phyloP scores from a whole-genome alignment of 345 rosid species.

The Bruguiera gymnorhiza region DNA sequence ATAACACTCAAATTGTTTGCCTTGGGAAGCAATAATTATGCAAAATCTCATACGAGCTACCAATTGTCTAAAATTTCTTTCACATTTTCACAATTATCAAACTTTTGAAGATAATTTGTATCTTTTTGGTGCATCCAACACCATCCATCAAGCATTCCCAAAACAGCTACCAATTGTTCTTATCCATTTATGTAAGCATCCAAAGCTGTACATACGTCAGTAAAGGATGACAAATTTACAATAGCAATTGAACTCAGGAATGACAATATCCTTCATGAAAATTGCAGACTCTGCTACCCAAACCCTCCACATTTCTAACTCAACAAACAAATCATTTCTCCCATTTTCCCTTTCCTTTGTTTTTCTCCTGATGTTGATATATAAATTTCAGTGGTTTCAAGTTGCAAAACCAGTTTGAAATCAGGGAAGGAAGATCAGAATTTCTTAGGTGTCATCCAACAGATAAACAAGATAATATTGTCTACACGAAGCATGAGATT shows the following conservation, averaged over 20 bases:
- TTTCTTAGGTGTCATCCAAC: background rate
- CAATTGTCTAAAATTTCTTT: too few species aligned
- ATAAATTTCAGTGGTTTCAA: background rate
- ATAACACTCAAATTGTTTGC: background rate
- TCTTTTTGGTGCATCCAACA: background rate
- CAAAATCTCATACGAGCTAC: too few species aligned
- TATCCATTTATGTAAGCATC: background rate
- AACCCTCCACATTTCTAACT: background rate
- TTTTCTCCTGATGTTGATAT: too few species aligned
- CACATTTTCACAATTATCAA: too few species aligned
- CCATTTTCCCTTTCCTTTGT: background rate
- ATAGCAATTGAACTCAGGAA: background rate
- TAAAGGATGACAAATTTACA: background rate
- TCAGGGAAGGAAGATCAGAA: background rate
- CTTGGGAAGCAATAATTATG: slow-evolving; percentile 2
- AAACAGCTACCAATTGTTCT: background rate
- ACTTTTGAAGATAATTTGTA: too few species aligned
- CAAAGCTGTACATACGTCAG: background rate
- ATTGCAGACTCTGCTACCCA: background rate
- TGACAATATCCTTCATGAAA: background rate
- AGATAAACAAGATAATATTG: background rate
- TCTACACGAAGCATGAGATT: background rate
- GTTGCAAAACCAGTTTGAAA: background rate
- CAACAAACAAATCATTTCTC: background rate
- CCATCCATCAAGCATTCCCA: background rate